Percentiles rank a stretch among this genome's conserved stretches.
Conservation (phyloP, 257 asterid genomes). For the Handroanthus guayacan region DNA sequence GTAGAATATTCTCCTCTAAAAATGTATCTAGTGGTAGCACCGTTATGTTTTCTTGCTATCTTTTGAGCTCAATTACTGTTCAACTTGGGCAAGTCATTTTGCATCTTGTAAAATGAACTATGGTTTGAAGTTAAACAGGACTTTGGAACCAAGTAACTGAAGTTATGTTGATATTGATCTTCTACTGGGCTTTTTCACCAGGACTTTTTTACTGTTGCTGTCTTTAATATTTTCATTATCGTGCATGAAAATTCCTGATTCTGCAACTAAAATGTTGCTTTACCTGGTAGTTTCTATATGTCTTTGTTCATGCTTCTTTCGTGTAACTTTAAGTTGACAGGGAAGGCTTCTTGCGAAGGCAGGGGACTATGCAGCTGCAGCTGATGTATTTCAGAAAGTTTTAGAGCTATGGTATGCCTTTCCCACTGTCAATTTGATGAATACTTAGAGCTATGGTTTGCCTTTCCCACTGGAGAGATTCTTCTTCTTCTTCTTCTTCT, state of each 20-base stretch:
- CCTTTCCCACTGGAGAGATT: not conserved
- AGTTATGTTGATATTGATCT: constrained; percentile 22
- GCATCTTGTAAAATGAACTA: constrained; percentile 26
- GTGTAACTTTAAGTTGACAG: constrained; percentile 97
- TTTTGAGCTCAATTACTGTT: constrained; percentile 16
- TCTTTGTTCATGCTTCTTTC: constrained; percentile 55
- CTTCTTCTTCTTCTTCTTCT: not conserved
- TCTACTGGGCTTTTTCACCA: constrained; percentile 1
- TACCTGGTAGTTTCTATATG: constrained; percentile 27
- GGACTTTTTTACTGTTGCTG: constrained; percentile 3
- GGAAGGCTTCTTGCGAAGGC: constrained; percentile 97
- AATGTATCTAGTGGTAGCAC: constrained; percentile 8
- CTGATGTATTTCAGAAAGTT: constrained; percentile 75
- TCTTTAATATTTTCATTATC: too few species aligned
- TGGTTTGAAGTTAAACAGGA: constrained; percentile 23
- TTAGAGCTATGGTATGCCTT: constrained; percentile 80
- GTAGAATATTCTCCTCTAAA: constrained; percentile 38
- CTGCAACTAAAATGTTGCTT: constrained; percentile 17
- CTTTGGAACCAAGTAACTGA: not conserved
- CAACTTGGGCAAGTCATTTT: constrained; percentile 2
- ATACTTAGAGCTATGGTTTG: not conserved
- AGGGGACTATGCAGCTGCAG: constrained; percentile 89
- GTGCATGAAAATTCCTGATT: constrained; percentile 6
- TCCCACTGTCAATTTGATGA: constrained; percentile 32
- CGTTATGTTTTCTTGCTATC: constrained; percentile 3